Percentiles rank a stretch among this genome's conserved stretches.
Conservation (phyloP, 176 grass and related monocot species). For the Cenchrus fungigraminus region DNA sequence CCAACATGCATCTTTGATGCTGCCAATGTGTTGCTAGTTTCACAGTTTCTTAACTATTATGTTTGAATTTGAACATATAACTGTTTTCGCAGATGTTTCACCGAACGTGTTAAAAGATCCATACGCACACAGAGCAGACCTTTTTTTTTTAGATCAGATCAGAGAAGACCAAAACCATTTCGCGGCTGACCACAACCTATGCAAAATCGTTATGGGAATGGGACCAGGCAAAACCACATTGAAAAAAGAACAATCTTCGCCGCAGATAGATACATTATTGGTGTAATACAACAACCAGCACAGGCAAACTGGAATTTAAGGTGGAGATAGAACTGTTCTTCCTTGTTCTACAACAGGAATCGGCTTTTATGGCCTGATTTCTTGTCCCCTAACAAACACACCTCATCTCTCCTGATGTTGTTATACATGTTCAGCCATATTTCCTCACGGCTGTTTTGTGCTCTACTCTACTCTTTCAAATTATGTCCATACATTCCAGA, state of each 20-base stretch:
- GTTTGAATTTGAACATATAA: too few relatives aligned
- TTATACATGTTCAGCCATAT: slow-evolving; percentile 20
- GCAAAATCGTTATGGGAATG: too few relatives aligned
- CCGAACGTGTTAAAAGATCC: too few relatives aligned
- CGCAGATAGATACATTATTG: slow-evolving; percentile 38
- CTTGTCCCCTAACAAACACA: slow-evolving; percentile 17
- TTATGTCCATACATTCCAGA: slow-evolving; percentile 40
- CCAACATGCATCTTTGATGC: too few relatives aligned
- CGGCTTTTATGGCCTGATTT: background rate
- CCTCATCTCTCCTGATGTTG: background rate
- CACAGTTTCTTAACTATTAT: too few relatives aligned
- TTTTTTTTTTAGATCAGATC: too few relatives aligned
- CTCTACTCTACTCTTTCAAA: slow-evolving; percentile 45
- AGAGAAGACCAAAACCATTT: background rate
- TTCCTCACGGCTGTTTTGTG: slow-evolving; percentile 37
- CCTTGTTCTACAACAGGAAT: slow-evolving; percentile 24
- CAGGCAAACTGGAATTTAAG: slow-evolving; percentile 30
- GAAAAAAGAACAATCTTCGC: slow-evolving; percentile 2
- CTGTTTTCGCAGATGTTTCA: too few relatives aligned
- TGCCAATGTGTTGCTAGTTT: too few relatives aligned
- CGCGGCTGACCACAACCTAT: slow-evolving; percentile 11
- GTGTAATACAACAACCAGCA: slow-evolving; percentile 42
- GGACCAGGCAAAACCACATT: background rate
- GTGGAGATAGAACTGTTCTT: slow-evolving; percentile 14
- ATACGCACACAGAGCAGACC: too few relatives aligned